Percentiles rank a stretch among this genome's conserved stretches.
phyloP scores from a whole-genome alignment of 148 eudicot species.

The Rhododendron ferrugineum region DNA sequence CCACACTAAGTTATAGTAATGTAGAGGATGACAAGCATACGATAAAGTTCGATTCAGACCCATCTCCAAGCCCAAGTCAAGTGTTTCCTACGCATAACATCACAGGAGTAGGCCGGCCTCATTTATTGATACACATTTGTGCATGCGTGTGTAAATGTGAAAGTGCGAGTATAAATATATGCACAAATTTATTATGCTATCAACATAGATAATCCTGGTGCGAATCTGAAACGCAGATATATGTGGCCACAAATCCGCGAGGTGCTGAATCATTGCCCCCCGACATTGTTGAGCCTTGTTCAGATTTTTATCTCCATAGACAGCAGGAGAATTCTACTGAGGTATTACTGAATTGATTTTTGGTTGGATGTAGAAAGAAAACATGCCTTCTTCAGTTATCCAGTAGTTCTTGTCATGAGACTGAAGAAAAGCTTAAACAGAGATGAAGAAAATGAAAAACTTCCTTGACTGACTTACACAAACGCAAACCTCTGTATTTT shows the following conservation, averaged over 20 bases:
- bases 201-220: background rate
- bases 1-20: background rate
- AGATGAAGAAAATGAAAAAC: background rate
- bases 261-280: constrained; percentile 20
- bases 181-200: background rate
- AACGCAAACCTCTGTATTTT: background rate
- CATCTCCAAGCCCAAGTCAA: background rate
- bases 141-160: background rate
- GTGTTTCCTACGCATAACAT: background rate
- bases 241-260: constrained; percentile 18
- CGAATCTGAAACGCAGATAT: constrained; percentile 11
- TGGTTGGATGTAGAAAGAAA: background rate
- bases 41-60: background rate
- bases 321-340: background rate
- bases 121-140: background rate
- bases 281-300: constrained; percentile 6
- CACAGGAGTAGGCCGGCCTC: constrained; percentile 1
- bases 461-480: background rate
- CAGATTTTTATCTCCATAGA: background rate
- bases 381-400: background rate
- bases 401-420: background rate
- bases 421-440: background rate
- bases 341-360: background rate
- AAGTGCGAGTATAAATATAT: background rate
- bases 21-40: background rate